A percentile compares a stretch with the other conserved stretches of the same genome.
Conservation (phyloP, 2,329 filamentous ascomycete genomes). For the Fusarium compactum region DNA sequence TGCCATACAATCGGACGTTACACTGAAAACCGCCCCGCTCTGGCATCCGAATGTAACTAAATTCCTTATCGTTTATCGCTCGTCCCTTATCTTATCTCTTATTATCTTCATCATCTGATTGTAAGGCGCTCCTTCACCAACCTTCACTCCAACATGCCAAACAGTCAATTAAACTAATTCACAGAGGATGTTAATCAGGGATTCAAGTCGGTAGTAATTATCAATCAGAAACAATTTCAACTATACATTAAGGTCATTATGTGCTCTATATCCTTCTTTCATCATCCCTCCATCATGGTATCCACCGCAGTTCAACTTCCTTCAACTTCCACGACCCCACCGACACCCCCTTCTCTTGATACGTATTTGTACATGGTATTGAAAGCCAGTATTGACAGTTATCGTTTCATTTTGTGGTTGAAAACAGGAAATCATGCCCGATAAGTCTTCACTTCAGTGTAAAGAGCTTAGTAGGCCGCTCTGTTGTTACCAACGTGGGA, state of each 20-base stretch:
- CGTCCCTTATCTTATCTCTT: background rate
- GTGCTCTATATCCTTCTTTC: background rate
- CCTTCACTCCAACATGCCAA: no score
- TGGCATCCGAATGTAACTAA: background rate
- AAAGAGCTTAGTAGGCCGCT: background rate
- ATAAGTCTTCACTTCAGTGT: background rate
- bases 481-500: background rate
- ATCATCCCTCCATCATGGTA: background rate
- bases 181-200: background rate
- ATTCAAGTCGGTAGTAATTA: background rate
- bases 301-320: background rate
- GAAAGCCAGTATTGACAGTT: background rate
- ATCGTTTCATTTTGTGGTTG: no score
- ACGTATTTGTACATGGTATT: background rate
- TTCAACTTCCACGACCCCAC: background rate
- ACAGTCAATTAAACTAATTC: background rate
- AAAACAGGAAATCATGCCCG: no score
- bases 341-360: background rate
- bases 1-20: no score
- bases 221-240: fast-evolving
- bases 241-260: background rate
- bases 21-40: no score
- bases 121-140: background rate
- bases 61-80: background rate
- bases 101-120: background rate